These are phyloP conservation scores for Backusella liffmaniae DNA, from an alignment of 192 early-diverging fungal genomes.

Conservation along the genomic window DNA sequence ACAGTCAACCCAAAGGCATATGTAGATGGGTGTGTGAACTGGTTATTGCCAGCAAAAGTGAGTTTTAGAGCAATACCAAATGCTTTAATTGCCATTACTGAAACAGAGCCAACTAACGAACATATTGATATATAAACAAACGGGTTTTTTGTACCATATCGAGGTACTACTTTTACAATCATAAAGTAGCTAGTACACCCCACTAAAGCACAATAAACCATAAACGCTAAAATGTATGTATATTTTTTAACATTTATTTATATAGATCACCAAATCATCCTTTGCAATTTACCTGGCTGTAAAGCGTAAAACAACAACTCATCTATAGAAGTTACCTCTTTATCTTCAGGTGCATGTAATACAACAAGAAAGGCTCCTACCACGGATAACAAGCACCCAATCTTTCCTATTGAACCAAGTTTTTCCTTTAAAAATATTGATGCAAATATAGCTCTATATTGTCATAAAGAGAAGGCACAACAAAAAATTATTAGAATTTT, in stretches of 20 bases:
- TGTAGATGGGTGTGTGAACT: conserved; percentile 85
- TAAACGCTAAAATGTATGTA: conserved; percentile 55
- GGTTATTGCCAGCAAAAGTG: conserved; percentile 90
- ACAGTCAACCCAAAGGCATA: conserved; percentile 87
- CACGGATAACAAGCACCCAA: conserved; percentile 88
- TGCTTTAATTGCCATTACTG: conserved; percentile 89
- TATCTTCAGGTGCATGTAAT: conserved; percentile 84
- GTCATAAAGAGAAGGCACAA: conserved; percentile 71
- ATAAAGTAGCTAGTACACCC: conserved; percentile 63
- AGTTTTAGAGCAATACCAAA: conserved; percentile 92
- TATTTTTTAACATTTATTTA: neutral
- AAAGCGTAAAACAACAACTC: conserved; percentile 79
- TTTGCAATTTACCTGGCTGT: conserved; percentile 56
- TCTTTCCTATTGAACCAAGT: conserved; percentile 76
- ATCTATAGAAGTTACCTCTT: conserved; percentile 76
- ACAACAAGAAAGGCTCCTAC: conserved; percentile 87
- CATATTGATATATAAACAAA: conserved; percentile 94
- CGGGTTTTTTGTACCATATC: conserved; percentile 74
- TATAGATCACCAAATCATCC: neutral
- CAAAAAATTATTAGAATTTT: conserved; percentile 58
- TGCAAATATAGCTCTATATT: conserved; percentile 73
- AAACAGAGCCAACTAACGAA: conserved; percentile 89
- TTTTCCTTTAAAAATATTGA: conserved; percentile 88
- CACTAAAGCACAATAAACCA: conserved; percentile 77
- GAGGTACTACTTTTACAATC: conserved; percentile 79